These are phyloP conservation scores for Strobilomyces confusus DNA, from an alignment of 768 basidiomycete genomes.

Conservation along the genomic window DNA sequence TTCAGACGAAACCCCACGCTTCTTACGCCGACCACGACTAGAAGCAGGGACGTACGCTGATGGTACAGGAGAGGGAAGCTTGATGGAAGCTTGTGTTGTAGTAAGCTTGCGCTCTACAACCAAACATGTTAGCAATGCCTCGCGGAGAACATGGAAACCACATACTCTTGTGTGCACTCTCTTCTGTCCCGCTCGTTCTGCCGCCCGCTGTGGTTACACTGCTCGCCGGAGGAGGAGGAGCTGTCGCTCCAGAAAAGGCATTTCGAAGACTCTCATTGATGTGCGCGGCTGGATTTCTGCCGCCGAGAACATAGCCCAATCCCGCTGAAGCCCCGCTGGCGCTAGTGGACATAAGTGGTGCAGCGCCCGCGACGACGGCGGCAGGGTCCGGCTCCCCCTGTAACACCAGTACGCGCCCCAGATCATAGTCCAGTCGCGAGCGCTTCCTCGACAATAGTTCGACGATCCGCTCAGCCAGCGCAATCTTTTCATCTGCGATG, in stretches of 20 bases:
- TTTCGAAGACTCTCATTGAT: conserved; percentile 39
- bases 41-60: conserved; percentile 27
- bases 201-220: conserved; percentile 2
- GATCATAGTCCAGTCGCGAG: conserved; percentile 45
- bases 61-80: conserved; percentile 34
- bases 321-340: conserved; percentile 10
- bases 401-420: conserved; percentile 39
- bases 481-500: conserved; percentile 42
- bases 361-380: conserved; percentile 27
- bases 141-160: neutral
- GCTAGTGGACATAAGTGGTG: conserved; percentile 19
- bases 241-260: conserved; percentile 29
- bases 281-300: conserved; percentile 38
- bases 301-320: conserved; percentile 31
- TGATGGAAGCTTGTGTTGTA: conserved; percentile 29
- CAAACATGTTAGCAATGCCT: conserved; percentile 1
- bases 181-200: conserved; percentile 21
- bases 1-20: conserved; percentile 34
- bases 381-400: conserved; percentile 42
- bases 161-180: conserved; percentile 30
- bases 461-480: conserved; percentile 41
- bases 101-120: conserved; percentile 29
- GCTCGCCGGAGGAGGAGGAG: conserved; percentile 15
- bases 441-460: conserved; percentile 43
- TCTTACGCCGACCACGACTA: conserved; percentile 33